Conservation (phyloP, 1,284 basidiomycete genomes). For the Lentinula novae-zelandiae region DNA sequence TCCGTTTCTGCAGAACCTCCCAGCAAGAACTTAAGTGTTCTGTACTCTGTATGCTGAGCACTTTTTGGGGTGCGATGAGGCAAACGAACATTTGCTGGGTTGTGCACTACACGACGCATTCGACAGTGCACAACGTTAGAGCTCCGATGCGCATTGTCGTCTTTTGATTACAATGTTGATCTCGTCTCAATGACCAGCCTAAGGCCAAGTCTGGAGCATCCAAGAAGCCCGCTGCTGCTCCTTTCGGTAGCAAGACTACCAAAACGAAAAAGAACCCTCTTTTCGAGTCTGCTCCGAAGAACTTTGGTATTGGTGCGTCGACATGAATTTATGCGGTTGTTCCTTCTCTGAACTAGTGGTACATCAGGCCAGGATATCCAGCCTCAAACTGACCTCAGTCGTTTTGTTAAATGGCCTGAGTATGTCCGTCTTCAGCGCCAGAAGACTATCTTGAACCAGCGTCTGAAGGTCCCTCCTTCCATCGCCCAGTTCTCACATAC, state of each 20-base stretch:
- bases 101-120: neutral
- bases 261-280: constrained; percentile 93
- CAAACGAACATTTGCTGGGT: constrained; percentile 33
- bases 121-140: constrained; percentile 39
- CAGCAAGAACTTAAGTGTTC: constrained; percentile 17
- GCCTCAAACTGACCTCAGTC: constrained; percentile 88
- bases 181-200: constrained; percentile 90
- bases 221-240: constrained; percentile 79
- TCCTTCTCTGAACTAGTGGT: neutral
- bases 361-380: constrained; percentile 87
- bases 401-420: constrained; percentile 69
- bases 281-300: constrained; percentile 83
- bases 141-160: constrained; percentile 44
- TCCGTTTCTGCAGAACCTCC: constrained; percentile 18
- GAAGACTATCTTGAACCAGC: constrained; percentile 98
- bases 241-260: constrained; percentile 68
- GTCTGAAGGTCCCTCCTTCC: constrained; percentile 97
- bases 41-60: constrained; percentile 24
- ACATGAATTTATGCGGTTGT: too few relatives aligned
- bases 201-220: constrained; percentile 56
- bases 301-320: constrained; percentile 90
- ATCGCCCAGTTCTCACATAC: constrained; percentile 98
- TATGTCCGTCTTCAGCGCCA: constrained; percentile 98
- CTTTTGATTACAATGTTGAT: constrained; percentile 38
- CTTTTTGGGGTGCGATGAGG: constrained; percentile 23